phyloP scores from a whole-genome alignment of 495 filamentous ascomycete species.

The Ramalina peruviana region DNA sequence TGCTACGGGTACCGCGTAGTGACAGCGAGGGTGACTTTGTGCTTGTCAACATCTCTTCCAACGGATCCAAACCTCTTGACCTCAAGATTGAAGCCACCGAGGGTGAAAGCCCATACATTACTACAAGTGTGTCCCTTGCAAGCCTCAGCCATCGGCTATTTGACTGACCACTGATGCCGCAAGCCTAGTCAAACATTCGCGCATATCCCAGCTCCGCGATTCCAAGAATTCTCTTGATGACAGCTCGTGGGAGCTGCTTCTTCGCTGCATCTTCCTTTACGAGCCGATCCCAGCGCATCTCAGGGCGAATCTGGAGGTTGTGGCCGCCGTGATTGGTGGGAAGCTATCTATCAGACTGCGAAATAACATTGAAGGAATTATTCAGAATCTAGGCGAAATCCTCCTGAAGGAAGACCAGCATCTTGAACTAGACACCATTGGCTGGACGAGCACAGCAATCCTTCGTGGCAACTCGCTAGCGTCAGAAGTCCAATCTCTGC shows the following conservation, averaged over 20 bases:
- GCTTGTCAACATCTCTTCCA: constrained; percentile 40
- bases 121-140: constrained; percentile 32
- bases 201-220: constrained; percentile 29
- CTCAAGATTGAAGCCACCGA: constrained; percentile 57
- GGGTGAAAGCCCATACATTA: constrained; percentile 43
- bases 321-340: constrained; percentile 18
- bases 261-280: constrained; percentile 20
- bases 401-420: constrained; percentile 46
- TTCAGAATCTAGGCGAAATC: constrained; percentile 57
- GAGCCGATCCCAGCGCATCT: background rate
- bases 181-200: constrained; percentile 32
- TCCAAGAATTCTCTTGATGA: constrained; percentile 35
- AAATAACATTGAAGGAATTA: constrained; percentile 43
- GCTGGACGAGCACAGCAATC: constrained; percentile 51
- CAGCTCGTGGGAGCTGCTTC: constrained; percentile 41
- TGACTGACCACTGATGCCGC: constrained; percentile 18
- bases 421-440: constrained; percentile 52
- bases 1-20: constrained; percentile 37
- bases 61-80: constrained; percentile 37
- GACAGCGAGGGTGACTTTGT: constrained; percentile 39
- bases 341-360: constrained; percentile 33
- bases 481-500: constrained; percentile 33
- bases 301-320: constrained; percentile 21
- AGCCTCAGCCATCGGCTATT: constrained; percentile 6
- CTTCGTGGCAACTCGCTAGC: constrained; percentile 26